Evolutionary conservation across 2,329 filamentous ascomycete species (phyloP), one percentile per base, ranked within the genome.

Genomic region (Fusarium sp.): DNA sequence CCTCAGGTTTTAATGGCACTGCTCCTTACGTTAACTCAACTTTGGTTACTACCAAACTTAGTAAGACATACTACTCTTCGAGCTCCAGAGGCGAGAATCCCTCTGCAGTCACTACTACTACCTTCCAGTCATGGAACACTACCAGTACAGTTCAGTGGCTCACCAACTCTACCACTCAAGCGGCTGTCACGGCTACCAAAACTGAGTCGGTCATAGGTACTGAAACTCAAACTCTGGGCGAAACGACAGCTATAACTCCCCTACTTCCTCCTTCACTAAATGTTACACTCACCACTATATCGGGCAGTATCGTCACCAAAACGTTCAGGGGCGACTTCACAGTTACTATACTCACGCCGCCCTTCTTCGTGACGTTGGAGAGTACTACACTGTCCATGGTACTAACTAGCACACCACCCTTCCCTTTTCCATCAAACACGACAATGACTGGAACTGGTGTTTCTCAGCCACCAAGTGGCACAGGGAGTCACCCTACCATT

Each of bases 11-110:
- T 29, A 58, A 53, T 35, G 50, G 46, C 33, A 68, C 68, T 18
- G 49, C 58, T 6, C 49, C 72, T 6, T 72, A 57, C 39, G 37
- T 20, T 15, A 76, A 74, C 46, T 68, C 66, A 9, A 68, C 72
- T 13, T 38, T 28, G 21, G 37, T 62, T 18, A 61, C 64, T 3
- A 29, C 28, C 33, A 35, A 35, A 35, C 8, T 35, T 24, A 38
- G 26, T 20, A 44, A 49, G 20, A 43, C 50, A 16, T 50, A 49
- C 29, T 50, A 49, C 29, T 16, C 53, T 29, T 20, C 62, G 21
- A 42, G 29, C 9, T 66, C 61, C 10, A 52, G 37, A 13, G 50
- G 50, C 7, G 42, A 41, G 28, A 43, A 38, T 15, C 48, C 38
- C n/a, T 66, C 63, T 5, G 26, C 37, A 18, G 44, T 31, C 21